phyloP scores from a whole-genome alignment of 2,329 filamentous ascomycete species.

The Aureobasidium sp. region DNA sequence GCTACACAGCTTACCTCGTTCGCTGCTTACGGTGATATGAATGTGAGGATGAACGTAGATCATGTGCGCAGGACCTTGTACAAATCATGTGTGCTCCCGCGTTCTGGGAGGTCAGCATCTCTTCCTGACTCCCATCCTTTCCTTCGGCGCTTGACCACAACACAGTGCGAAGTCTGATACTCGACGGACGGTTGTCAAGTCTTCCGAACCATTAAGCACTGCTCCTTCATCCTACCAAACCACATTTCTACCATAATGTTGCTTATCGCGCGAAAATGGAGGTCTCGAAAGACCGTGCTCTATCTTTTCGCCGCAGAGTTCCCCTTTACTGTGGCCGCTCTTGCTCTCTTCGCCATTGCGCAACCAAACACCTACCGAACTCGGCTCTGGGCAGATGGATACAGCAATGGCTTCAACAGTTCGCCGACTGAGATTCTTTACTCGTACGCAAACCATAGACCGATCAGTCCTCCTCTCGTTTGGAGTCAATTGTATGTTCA shows the following conservation, averaged over 20 bases:
- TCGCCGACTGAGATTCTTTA: constrained; percentile 62
- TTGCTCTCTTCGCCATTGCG: constrained; percentile 65
- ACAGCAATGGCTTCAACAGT: constrained; percentile 64
- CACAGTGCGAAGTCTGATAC: neutral
- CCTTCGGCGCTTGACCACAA: neutral
- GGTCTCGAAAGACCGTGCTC: constrained; percentile 42
- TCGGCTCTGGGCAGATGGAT: constrained; percentile 65
- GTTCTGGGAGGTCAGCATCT: neutral
- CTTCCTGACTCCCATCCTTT: neutral
- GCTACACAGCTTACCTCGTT: constrained; percentile 11
- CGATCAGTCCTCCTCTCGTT: constrained; percentile 55
- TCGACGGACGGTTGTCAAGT: neutral
- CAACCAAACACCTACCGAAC: constrained; percentile 66
- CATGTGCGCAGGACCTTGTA: neutral
- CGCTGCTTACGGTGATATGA: neutral
- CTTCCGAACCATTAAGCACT: neutral
- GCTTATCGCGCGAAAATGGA: constrained; percentile 44
- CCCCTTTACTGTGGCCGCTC: constrained; percentile 52
- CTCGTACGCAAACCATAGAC: constrained; percentile 62
- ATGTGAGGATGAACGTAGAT: neutral
- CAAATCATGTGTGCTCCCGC: constrained; percentile 7
- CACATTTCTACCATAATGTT: constrained; percentile 1
- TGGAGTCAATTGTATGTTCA: constrained; percentile 63
- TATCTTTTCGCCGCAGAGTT: constrained; percentile 59
- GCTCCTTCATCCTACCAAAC: neutral